Conservation (phyloP, 179 eudicot genomes). For the Actinidia chinensis region DNA sequence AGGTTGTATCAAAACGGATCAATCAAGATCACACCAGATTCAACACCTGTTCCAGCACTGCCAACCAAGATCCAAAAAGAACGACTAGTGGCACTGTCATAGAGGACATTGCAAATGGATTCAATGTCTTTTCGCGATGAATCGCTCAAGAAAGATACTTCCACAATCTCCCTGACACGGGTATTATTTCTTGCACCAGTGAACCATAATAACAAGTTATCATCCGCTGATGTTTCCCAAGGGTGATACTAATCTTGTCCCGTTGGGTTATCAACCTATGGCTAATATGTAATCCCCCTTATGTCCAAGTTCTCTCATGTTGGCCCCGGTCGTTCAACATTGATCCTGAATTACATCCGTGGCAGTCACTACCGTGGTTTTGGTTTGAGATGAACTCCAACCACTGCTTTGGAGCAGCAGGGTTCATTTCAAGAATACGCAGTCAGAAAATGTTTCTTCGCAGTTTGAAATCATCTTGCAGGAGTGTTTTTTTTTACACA, state of each 20-base stretch:
- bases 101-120: slow-evolving; percentile 7
- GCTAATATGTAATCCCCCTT: not conserved
- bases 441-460: slow-evolving; percentile 54
- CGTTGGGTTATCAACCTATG: not conserved
- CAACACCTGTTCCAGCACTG: not conserved
- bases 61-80: slow-evolving; percentile 14
- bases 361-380: not conserved
- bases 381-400: slow-evolving; percentile 29
- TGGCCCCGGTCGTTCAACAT: slow-evolving; percentile 5
- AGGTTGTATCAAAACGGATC: not conserved
- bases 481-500: slow-evolving; percentile 37
- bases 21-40: not conserved
- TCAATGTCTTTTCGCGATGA: not conserved
- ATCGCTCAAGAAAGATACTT: not conserved
- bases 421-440: slow-evolving; percentile 47
- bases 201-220: not conserved
- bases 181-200: not conserved
- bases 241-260: not conserved
- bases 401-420: slow-evolving; percentile 62
- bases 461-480: slow-evolving; percentile 57
- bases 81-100: not conserved
- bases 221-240: not conserved
- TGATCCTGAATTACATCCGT: not conserved
- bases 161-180: not conserved
- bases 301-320: not conserved